A percentile compares a stretch with the other conserved stretches of the same genome.
phyloP scores from a whole-genome alignment of 1,139 yeast species.

The Blastobotrys serpentis region DNA sequence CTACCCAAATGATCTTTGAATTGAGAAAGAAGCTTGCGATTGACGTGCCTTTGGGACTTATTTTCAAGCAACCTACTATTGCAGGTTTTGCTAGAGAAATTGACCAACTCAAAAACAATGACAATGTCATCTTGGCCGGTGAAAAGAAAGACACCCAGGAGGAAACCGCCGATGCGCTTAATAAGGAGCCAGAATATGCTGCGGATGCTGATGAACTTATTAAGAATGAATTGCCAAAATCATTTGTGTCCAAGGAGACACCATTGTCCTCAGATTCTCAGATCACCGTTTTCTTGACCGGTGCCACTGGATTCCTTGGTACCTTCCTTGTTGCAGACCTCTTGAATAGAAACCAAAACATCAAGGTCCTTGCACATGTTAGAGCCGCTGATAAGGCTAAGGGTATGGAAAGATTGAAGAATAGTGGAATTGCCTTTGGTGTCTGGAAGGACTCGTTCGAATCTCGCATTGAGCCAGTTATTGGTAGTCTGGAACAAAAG shows the following conservation, averaged over 20 bases:
- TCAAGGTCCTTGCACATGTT: constrained; percentile 81
- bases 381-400: constrained; percentile 69
- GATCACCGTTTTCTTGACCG: constrained; percentile 81
- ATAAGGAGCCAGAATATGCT: constrained; percentile 52
- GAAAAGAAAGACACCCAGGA: constrained; percentile 26
- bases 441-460: constrained; percentile 71
- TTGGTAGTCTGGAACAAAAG: constrained; percentile 75
- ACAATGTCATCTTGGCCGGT: constrained; percentile 31
- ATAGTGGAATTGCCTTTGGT: constrained; percentile 82
- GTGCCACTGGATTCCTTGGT: constrained; percentile 96
- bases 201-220: constrained; percentile 69
- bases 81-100: constrained; percentile 74
- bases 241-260: constrained; percentile 37
- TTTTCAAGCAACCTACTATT: constrained; percentile 86
- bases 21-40: constrained; percentile 73
- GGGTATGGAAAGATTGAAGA: constrained; percentile 73
- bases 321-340: constrained; percentile 80
- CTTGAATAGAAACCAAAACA: constrained; percentile 50
- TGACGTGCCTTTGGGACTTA: constrained; percentile 84
- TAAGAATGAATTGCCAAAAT: constrained; percentile 41
- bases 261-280: constrained; percentile 42
- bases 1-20: constrained; percentile 95
- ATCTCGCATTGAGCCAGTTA: constrained; percentile 61
- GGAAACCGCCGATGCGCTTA: constrained; percentile 18
- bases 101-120: constrained; percentile 48